These are phyloP conservation scores for Codiaeum variegatum DNA, from an alignment of 441 rosid genomes.

Conservation along the genomic window DNA sequence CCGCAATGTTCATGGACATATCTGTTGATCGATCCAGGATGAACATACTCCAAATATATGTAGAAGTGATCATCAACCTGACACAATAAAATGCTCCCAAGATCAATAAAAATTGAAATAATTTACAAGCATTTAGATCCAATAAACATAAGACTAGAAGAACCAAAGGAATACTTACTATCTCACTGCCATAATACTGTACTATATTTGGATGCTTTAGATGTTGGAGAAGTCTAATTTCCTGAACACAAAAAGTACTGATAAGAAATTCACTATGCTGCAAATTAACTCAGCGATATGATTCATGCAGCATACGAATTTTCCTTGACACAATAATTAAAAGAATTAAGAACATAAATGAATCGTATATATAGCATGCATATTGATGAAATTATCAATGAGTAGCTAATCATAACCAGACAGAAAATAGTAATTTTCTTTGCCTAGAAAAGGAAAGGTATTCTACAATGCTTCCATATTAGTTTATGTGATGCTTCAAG, in stretches of 20 bases:
- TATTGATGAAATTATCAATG: background rate
- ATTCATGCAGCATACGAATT: background rate
- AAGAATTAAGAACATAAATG: background rate
- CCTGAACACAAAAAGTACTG: constrained; percentile 42
- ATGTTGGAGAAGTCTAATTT: constrained; percentile 84
- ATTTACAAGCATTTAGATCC: background rate
- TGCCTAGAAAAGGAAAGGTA: background rate
- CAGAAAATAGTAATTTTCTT: background rate
- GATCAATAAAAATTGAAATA: constrained; percentile 18
- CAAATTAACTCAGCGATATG: background rate
- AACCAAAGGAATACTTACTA: constrained; percentile 48
- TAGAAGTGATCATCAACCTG: constrained; percentile 81
- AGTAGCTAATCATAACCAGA: background rate
- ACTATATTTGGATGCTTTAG: constrained; percentile 94
- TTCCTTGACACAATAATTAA: constrained; percentile 2
- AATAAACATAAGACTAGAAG: background rate
- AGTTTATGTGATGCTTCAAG: background rate
- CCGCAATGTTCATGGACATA: constrained; percentile 82
- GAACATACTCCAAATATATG: constrained; percentile 90
- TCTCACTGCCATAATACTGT: constrained; percentile 96
- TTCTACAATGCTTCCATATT: background rate
- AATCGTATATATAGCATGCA: background rate
- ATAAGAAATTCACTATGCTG: background rate
- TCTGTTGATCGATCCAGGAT: constrained; percentile 92
- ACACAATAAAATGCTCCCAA: constrained; percentile 12